Evolutionary conservation across 2,329 filamentous ascomycete genomes (phyloP).

Genomic region (Neofusicoccum kwambonambiense): DNA sequence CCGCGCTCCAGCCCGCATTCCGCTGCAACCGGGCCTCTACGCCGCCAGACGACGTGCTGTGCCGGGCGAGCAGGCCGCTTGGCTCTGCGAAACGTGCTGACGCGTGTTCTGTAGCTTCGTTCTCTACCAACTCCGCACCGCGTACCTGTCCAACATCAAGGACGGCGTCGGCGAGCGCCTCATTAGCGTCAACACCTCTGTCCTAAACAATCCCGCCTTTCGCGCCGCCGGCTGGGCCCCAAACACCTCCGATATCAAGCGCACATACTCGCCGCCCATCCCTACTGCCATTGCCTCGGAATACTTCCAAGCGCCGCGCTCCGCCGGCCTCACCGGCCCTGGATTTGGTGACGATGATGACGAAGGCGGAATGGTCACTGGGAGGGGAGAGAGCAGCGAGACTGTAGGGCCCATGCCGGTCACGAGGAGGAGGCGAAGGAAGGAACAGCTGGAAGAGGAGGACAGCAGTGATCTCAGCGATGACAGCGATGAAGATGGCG

Average conservation of each 20-base stretch:
- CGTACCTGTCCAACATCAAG: conserved; percentile 75
- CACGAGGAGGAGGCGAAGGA: conserved; percentile 64
- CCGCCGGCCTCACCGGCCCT: conserved; percentile 53
- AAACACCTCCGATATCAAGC: conserved; percentile 72
- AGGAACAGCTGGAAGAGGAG: conserved; percentile 78
- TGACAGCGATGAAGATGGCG: conserved; percentile 76
- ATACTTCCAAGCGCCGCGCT: conserved; percentile 73
- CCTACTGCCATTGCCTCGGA: conserved; percentile 79
- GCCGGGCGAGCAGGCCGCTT: background rate
- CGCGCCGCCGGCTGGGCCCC: conserved; percentile 78
- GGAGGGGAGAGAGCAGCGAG: conserved; percentile 62
- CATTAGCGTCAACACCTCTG: conserved; percentile 75
- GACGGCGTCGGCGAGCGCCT: conserved; percentile 83
- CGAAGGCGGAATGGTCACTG: conserved; percentile 67
- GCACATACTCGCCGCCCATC: conserved; percentile 82
- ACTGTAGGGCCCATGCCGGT: conserved; percentile 64
- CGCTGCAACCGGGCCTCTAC: background rate
- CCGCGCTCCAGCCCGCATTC: conserved; percentile 19
- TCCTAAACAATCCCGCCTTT: conserved; percentile 78
- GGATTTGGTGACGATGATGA: conserved; percentile 71
- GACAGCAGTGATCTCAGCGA: conserved; percentile 84
- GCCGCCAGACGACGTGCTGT: background rate
- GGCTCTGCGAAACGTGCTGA: background rate
- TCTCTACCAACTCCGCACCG: conserved; percentile 76
- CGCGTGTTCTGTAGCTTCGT: conserved; percentile 61